Evolutionary conservation across 2,329 filamentous ascomycete species (phyloP), one percentile per base, ranked within the genome.

Genomic region (Emericellopsis atlantica): DNA sequence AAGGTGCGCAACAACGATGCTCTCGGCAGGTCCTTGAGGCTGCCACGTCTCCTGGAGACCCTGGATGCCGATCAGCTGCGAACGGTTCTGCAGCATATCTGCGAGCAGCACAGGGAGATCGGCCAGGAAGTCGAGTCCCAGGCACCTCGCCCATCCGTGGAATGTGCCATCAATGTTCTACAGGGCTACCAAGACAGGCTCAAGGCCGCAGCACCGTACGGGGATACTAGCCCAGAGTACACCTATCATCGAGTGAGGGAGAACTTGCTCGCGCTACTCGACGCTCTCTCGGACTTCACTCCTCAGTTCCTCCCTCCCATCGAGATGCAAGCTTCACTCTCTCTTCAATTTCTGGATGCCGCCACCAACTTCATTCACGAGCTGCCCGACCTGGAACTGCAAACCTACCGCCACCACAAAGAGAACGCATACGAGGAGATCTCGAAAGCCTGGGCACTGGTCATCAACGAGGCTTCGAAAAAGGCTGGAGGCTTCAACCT

Each of bases 351-450:
- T 55, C 74, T 98, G 21, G 86, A 98, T 49, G 83, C 82, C 36
- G 90, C 84, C 44, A 98, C 92, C 26, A 80, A 90, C 48, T 77
- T 96, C 43, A 84, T 96, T 43, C 89, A 98, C 59, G 73, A 80
- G 32, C 70, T 98, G 35, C 92, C 92, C 4, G 77, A 94, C 54
- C 98, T 89, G 88, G 84, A 92, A 50, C 86, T 80, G 36, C 84
- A 83, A 45, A 79, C 86, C 46, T 84, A 95, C 64, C 89, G 89
- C 49, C 76, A 95, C 51, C 86, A 94, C 66, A 95, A 95, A 61
- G 83, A 95, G 49, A 87, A 87, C 47, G 89, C 90, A 6, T 98
- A 98, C 56, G 90, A 98, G 53, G 92, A 96, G 56, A 89, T 98
- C 47, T 82, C 86, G 22, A 87, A 83, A 54, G 92, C 92, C 1